Evolutionary conservation across 2,329 filamentous ascomycete genomes (phyloP), one percentile per base, ranked within the genome.

Genomic region (Phialocephala sp.): DNA sequence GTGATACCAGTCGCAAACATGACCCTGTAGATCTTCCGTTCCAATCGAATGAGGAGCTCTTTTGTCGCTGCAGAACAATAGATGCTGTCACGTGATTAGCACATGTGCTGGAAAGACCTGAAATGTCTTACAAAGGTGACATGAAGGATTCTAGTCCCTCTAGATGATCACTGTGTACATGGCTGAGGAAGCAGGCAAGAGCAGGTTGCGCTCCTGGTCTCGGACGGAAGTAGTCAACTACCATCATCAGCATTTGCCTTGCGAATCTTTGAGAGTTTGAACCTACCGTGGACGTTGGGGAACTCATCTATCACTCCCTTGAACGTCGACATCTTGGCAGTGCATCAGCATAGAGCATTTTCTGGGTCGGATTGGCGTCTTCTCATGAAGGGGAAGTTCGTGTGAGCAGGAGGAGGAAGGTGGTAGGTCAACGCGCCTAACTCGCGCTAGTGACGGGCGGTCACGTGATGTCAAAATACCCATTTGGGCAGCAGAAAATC

Each of bases 121-220:
- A 54, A 11, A 24, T n/a, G 11, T 63, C 80, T 50, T 77, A 87
- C 84, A 97, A 97, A 0, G 92, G 91, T 35, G 91, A 87, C 55
- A 88, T 86, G 62, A 94, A 83, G 14, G 84, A 86, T 72, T 97
- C 93, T 1, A 97, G 83, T 0, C 94, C 94, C 41, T 85, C 84
- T 0, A 97, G 84, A 78, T 97, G 94, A 73, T 97, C 94, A 69
- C 91, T 96, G 76, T 97, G 94, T 1, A 96, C 88, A 84, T 98
- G 94, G 77, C 91, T 96, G 32, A 98, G 83, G 75, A 98, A 97
- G 76, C 91, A 95, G 18, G 91, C 93, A 63, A 95, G 79, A 0
- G 93, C 91, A 4, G 90, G 84, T 18, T 79, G 83, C 18, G 78
- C 78, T 6, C 81, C 80, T 4, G 81, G 79, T 56, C 83, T 82